These are phyloP conservation scores for Arabidopsis hybrid DNA, from an alignment of 441 rosid species.

Conservation along the genomic window DNA sequence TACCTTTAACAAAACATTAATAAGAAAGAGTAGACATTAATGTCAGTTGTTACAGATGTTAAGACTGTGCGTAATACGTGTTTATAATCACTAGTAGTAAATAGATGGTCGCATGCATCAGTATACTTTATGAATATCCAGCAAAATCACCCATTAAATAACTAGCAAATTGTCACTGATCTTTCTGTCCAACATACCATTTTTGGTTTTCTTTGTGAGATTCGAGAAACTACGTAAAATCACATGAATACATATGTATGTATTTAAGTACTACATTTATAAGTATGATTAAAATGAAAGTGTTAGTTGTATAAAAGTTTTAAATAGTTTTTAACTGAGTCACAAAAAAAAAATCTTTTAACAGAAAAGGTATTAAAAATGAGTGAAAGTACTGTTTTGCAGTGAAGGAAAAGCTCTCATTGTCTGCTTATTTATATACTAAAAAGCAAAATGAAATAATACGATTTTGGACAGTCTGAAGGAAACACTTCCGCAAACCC, in stretches of 20 bases:
- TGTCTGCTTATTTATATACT: constrained; percentile 35
- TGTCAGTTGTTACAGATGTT: constrained; percentile 18
- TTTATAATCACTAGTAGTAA: neutral
- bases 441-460: constrained; percentile 18
- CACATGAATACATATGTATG: constrained; percentile 7
- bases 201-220: neutral
- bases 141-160: too few species aligned
- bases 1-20: neutral
- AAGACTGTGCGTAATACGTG: constrained; percentile 13
- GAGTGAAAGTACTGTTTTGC: constrained; percentile 38
- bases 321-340: neutral
- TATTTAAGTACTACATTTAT: neutral
- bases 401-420: constrained; percentile 32
- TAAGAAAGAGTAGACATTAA: constrained; percentile 1
- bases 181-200: neutral
- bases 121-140: too few species aligned
- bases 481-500: constrained; percentile 7
- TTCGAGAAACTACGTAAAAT: constrained; percentile 22
- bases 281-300: neutral
- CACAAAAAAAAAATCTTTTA: neutral
- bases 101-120: too few species aligned
- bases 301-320: neutral
- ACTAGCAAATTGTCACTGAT: neutral
- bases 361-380: neutral
- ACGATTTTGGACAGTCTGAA: constrained; percentile 27